Conservation (phyloP, 1,139 yeast genomes). For the Pichia kudriavzevii region DNA sequence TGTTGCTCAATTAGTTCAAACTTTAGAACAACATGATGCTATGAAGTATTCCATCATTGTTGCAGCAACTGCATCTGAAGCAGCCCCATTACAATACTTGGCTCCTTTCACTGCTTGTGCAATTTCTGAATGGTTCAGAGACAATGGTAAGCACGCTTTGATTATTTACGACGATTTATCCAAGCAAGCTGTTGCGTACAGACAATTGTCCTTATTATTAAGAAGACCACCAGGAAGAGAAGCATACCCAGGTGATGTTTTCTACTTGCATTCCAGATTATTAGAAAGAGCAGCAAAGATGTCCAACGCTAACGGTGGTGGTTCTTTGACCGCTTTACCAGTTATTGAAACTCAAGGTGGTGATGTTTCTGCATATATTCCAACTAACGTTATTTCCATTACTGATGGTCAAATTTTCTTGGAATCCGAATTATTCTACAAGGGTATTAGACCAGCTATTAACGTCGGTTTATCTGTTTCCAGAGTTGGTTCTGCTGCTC, state of each 20-base stretch:
- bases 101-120: conserved; percentile 99
- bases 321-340: conserved; percentile 94
- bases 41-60: conserved; percentile 95
- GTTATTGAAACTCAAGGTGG: conserved; percentile 98
- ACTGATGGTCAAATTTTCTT: conserved; percentile 98
- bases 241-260: conserved; percentile 96
- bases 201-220: conserved; percentile 95
- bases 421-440: conserved; percentile 99
- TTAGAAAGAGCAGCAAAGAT: conserved; percentile 97
- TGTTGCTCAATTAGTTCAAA: conserved; percentile 98
- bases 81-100: conserved; percentile 99
- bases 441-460: conserved; percentile 99
- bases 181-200: conserved; percentile 99
- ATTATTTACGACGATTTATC: conserved; percentile 97
- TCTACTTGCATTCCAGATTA: conserved; percentile 93
- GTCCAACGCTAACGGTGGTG: conserved; percentile 84
- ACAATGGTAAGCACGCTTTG: conserved; percentile 96
- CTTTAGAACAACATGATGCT: conserved; percentile 97
- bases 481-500: conserved; percentile 99
- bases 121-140: conserved; percentile 99
- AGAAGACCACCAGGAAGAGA: conserved; percentile 98
- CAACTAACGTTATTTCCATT: conserved; percentile 94
- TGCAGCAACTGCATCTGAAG: conserved; percentile 99
- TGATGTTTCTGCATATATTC: conserved; percentile 97
- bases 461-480: conserved; percentile 99